Percentiles rank a stretch among this genome's conserved stretches.
These are phyloP conservation scores for Sarcodon aspratus DNA, from an alignment of 768 basidiomycete species.

Conservation along the genomic window DNA sequence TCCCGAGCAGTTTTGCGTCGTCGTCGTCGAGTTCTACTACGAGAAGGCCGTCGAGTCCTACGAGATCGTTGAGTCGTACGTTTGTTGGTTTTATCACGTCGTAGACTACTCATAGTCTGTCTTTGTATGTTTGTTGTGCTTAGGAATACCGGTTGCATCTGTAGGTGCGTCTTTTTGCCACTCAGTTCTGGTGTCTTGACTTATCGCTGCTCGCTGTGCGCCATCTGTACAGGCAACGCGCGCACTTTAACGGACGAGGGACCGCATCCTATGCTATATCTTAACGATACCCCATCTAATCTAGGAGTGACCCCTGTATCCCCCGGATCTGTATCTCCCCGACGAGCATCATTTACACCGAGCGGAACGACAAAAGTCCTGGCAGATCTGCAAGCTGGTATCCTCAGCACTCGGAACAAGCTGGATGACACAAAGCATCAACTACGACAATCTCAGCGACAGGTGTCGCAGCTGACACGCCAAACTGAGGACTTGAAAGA, in stretches of 20 bases:
- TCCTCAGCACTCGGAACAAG: constrained; percentile 66
- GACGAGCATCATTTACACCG: constrained; percentile 52
- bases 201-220: constrained; percentile 4
- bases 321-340: constrained; percentile 30
- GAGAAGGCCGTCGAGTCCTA: constrained; percentile 61
- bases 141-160: constrained; percentile 44
- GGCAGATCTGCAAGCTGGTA: constrained; percentile 78
- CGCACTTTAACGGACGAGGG: constrained; percentile 75
- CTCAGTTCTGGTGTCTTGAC: constrained; percentile 12
- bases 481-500: constrained; percentile 88
- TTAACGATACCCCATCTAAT: constrained; percentile 14
- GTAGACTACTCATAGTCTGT: constrained; percentile 2
- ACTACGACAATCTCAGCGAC: constrained; percentile 68
- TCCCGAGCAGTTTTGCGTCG: constrained; percentile 46
- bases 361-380: constrained; percentile 82
- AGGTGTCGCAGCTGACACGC: constrained; percentile 73
- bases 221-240: constrained; percentile 56
- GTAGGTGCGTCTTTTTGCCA: constrained; percentile 39
- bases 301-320: constrained; percentile 26
- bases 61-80: constrained; percentile 71
- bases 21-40: constrained; percentile 25
- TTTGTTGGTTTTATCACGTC: constrained; percentile 10
- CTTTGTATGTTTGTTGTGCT: background rate
- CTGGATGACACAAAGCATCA: constrained; percentile 83
- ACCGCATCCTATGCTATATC: constrained; percentile 14